Base-by-base conservation (phyloP, 2,329 filamentous ascomycete genomes). In the Aspergillus fumigatiaffinis region DNA sequence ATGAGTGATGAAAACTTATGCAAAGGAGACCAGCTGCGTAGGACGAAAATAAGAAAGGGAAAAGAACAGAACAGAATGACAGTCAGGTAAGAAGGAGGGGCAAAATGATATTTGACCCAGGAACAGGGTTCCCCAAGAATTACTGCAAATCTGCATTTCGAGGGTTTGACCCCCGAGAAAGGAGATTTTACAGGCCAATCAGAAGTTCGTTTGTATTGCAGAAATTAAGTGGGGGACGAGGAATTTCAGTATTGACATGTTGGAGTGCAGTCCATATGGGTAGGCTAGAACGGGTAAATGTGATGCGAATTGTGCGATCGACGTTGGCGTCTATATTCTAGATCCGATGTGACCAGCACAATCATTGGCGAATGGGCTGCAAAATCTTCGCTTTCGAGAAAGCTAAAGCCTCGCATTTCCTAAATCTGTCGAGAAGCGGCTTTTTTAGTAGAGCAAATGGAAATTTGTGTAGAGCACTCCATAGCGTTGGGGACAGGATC, bases 281-380 rank as follows among this genome's bases (percentile, higher is more conserved):
- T 10, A 60, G 58, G 50, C 48, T 57, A 54, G 47, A 51, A 56
- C 60, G 56, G 58, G 61, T 56, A 57, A 66, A 66, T 59, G 63
- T 64, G 62, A 59, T 57, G 55, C 57, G 60, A 56, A 63, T 61
- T 62, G 60, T 60, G 64, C 56, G 61, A 64, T 67, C 59, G 60
- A 69, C 66, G 57, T 61, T 57, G 52, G 58, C 51, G 32, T 50
- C 63, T 60, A 63, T 57, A 59, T 58, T 61, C 53, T 56, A 62
- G 50, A 51, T 56, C 54, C 55, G 53, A 54, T 55, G 63, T 66
- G 62, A 56, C 55, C 48, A 49, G 48, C 23, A 54, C 59, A 53
- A 56, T 67, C 52, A 71, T 73, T 73, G 70, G 68, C 55, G 46
- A 44, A 61, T 52, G 55, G 53, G 58, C 58, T 32, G 50, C 50